Conservation (phyloP, 2,329 filamentous ascomycete species). For the Pseudogymnoascus sp. region DNA sequence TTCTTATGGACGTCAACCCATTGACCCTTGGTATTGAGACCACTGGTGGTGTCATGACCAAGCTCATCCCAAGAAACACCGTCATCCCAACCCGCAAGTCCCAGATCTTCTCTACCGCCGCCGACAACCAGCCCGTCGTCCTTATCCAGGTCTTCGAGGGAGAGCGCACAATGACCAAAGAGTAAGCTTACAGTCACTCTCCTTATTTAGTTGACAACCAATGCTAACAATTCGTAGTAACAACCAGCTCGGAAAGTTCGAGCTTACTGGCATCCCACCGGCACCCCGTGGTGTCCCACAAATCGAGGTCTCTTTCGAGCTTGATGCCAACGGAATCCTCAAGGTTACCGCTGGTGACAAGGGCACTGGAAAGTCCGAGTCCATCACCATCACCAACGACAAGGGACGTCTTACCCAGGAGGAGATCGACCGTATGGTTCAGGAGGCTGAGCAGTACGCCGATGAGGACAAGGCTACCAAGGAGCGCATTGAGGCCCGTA, state of each 20-base stretch:
- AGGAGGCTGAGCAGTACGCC: slow-evolving; percentile 95
- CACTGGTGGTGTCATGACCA: slow-evolving; percentile 95
- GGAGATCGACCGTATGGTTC: slow-evolving; percentile 98
- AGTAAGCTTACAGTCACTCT: too few species aligned
- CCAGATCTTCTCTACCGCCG: slow-evolving; percentile 94
- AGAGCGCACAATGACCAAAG: slow-evolving; percentile 86
- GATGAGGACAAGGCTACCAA: slow-evolving; percentile 98
- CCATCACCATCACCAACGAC: slow-evolving; percentile 98
- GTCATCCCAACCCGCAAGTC: slow-evolving; percentile 93
- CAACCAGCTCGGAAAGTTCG: slow-evolving; percentile 96
- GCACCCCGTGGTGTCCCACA: slow-evolving; percentile 94
- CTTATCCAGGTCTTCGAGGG: slow-evolving; percentile 94
- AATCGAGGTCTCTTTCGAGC: slow-evolving; percentile 96
- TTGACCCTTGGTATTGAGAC: slow-evolving; percentile 96
- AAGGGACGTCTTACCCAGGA: slow-evolving; percentile 95
- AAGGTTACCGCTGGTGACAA: slow-evolving; percentile 95
- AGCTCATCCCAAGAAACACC: slow-evolving; percentile 90
- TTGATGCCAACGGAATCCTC: slow-evolving; percentile 97
- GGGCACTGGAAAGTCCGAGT: slow-evolving; percentile 94
- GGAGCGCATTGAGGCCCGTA: slow-evolving; percentile 93
- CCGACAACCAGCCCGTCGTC: slow-evolving; percentile 93
- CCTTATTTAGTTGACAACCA: too few species aligned
- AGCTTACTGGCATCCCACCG: slow-evolving; percentile 90
- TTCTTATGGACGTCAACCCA: slow-evolving; percentile 97
- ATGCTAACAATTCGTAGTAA: too few species aligned